Percentiles rank a stretch among this genome's conserved stretches.
Conservation (phyloP, 495 filamentous ascomycete genomes). For the Penicillium crystallinum region DNA sequence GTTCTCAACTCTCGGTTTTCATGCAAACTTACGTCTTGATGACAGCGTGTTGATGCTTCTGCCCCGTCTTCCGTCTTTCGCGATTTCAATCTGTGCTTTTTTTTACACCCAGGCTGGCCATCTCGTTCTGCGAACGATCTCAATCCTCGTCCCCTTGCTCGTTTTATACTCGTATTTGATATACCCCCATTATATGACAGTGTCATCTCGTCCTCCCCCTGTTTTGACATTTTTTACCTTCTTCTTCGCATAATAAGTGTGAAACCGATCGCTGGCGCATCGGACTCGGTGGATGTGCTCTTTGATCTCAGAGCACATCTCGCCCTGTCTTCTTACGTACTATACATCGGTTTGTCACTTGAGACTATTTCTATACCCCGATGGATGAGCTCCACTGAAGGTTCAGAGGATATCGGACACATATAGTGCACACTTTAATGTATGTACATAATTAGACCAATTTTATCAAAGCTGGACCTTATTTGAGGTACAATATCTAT, state of each 20-base stretch:
- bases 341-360: slow-evolving; percentile 10
- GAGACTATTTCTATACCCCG: background rate
- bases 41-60: slow-evolving; percentile 36
- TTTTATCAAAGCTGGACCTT: slow-evolving; percentile 20
- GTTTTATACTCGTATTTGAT: slow-evolving; percentile 28
- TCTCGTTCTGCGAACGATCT: background rate
- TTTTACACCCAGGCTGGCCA: slow-evolving; percentile 18
- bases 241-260: slow-evolving; percentile 11
- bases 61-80: slow-evolving; percentile 19
- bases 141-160: slow-evolving; percentile 2
- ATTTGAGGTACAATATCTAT: slow-evolving; percentile 7
- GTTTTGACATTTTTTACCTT: slow-evolving; percentile 15
- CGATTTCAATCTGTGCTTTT: slow-evolving; percentile 17
- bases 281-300: slow-evolving; percentile 11
- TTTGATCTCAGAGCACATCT: slow-evolving; percentile 8
- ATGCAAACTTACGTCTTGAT: slow-evolving; percentile 39
- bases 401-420: slow-evolving; percentile 17
- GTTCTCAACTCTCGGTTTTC: slow-evolving; percentile 17
- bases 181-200: slow-evolving; percentile 33
- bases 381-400: slow-evolving; percentile 11
- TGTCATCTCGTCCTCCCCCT: slow-evolving; percentile 19
- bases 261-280: slow-evolving; percentile 24
- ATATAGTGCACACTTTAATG: slow-evolving; percentile 26
- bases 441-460: slow-evolving; percentile 32
- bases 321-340: slow-evolving; percentile 23